Base-by-base conservation (phyloP, 495 filamentous ascomycete species). In the Peziza echinospora region DNA sequence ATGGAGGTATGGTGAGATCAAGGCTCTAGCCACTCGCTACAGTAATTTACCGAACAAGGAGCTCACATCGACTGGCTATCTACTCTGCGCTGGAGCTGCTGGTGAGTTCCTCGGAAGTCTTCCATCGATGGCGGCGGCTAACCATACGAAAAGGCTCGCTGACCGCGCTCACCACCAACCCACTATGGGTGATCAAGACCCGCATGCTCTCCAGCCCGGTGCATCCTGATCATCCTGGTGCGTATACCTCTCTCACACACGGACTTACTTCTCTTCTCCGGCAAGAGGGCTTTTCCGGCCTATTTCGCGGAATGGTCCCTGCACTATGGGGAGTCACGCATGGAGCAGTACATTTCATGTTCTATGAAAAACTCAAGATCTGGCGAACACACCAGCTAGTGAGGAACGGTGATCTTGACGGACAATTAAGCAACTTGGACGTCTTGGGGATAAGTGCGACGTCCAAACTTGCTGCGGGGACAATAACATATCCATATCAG, bases 141-240 rank as follows among this genome's bases (percentile, higher is more conserved):
- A n/a, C n/a, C n/a, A n/a, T n/a, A n/a, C n/a, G 30, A 37, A 37
- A 13, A 37, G 30, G 30, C 30, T 13, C 30, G 24, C 54, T 80
- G 17, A 87, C 84, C 5, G 79, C 83, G 26, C 59, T 85, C 22
- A 65, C 81, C 50, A 96, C 91, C 43, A 99, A 99, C 59, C 89
- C 89, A 4, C 80, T 99, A 57, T 99, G 89, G 89, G 89, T 99
- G 5, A 73, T 99, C 59, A 96, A 96, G 62, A 99, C 89, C 2
- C 82, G 89, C 44, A 96, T 99, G 87, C 67, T 99, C 10, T 81
- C 84, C 24, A 84, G 78, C 2, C 77, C 85, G 53, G 70, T 71
- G 41, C n/a, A n/a, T n/a, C n/a, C n/a, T n/a, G 62, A 66, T 34
- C 67, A 72, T 21, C 78, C 75, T 1, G 83, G 83, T 45, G 86